Evolutionary conservation across 2,329 filamentous ascomycete genomes (phyloP).

Genomic region (Aureobasidium mangrovei): DNA sequence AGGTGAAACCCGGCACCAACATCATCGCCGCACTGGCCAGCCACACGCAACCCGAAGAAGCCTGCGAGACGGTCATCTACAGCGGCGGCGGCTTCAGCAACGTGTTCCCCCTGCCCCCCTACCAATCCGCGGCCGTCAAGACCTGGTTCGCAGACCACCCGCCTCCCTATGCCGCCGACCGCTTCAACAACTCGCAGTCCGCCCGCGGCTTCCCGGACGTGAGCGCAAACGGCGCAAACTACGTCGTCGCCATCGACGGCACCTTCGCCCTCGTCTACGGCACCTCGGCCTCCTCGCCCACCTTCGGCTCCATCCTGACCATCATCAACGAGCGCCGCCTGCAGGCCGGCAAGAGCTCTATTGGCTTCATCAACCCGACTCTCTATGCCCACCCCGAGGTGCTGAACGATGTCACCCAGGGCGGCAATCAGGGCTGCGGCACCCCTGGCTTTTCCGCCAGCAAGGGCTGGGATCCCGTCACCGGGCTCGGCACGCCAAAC

Average conservation of each 20-base stretch:
- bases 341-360: constrained; percentile 28
- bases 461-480: constrained; percentile 30
- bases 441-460: constrained; percentile 24
- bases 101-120: constrained; percentile 39
- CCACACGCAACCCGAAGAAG: constrained; percentile 32
- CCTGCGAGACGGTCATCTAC: constrained; percentile 40
- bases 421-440: constrained; percentile 33
- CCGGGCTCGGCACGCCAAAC: constrained; percentile 26
- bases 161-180: constrained; percentile 35
- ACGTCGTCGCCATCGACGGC: constrained; percentile 35
- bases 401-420: constrained; percentile 33
- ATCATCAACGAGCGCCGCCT: constrained; percentile 36
- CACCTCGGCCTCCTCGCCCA: constrained; percentile 44
- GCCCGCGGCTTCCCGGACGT: constrained; percentile 42
- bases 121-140: constrained; percentile 37
- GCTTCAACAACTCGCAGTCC: constrained; percentile 40
- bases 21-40: constrained; percentile 25
- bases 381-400: constrained; percentile 36
- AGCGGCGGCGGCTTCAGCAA: constrained; percentile 43
- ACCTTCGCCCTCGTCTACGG: constrained; percentile 38
- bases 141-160: constrained; percentile 34
- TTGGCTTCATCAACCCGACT: constrained; percentile 36
- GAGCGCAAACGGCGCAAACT: constrained; percentile 19
- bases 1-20: constrained; percentile 34
- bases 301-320: constrained; percentile 41